phyloP scores from a whole-genome alignment of 176 grass and related monocot species.

The Stipa capillata region DNA sequence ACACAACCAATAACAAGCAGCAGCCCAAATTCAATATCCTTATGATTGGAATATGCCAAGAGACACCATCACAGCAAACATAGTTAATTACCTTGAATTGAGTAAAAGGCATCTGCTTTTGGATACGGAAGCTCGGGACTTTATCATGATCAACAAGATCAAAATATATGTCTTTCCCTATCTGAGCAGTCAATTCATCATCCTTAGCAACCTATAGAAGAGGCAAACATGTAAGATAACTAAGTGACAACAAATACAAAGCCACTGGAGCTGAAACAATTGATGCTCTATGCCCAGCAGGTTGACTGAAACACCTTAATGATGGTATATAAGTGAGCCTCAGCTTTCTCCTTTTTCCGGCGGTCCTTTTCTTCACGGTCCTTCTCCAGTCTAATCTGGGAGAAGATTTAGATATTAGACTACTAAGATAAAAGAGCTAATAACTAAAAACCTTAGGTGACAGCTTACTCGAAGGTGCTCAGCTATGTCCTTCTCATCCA shows the following conservation, averaged over 20 bases:
- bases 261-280: background rate
- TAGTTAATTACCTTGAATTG: slow-evolving; percentile 72
- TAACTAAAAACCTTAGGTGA: background rate
- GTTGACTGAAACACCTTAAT: slow-evolving; percentile 65
- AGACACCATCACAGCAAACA: background rate
- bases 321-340: slow-evolving; percentile 97
- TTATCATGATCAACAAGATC: slow-evolving; percentile 99
- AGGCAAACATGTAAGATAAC: background rate
- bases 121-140: slow-evolving; percentile 91
- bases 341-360: slow-evolving; percentile 97
- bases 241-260: slow-evolving; percentile 20
- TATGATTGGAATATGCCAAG: background rate
- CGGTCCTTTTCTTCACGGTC: slow-evolving; percentile 96
- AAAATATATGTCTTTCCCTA: slow-evolving; percentile 96
- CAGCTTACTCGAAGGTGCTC: slow-evolving; percentile 84
- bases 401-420: slow-evolving; percentile 18
- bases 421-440: background rate
- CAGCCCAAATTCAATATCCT: background rate
- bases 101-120: slow-evolving; percentile 80
- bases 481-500: slow-evolving; percentile 97
- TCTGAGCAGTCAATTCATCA: slow-evolving; percentile 77
- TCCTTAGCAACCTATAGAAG: slow-evolving; percentile 71
- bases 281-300: background rate
- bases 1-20: background rate
- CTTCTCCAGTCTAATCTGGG: slow-evolving; percentile 92